Evolutionary conservation across 2,329 filamentous ascomycete genomes (phyloP).

Genomic region (Penicillium sp.): DNA sequence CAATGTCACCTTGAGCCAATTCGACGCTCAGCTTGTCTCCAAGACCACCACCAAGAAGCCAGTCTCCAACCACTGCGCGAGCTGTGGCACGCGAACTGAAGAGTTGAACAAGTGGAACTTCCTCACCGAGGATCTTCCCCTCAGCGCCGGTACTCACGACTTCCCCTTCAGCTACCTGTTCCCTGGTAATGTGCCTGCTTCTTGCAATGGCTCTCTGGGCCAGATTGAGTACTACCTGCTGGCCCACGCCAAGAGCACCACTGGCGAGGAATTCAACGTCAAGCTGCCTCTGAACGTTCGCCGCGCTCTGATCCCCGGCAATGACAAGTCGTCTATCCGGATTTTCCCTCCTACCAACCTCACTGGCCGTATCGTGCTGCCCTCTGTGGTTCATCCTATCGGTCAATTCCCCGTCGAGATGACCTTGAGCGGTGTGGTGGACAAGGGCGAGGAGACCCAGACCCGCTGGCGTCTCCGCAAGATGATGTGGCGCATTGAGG

Average conservation of each 20-base stretch:
- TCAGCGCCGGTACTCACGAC: constrained; percentile 62
- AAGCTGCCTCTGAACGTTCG: constrained; percentile 70
- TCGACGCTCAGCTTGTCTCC: constrained; percentile 71
- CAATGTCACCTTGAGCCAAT: constrained; percentile 66
- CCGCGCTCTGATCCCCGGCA: constrained; percentile 75
- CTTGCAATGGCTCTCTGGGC: constrained; percentile 71
- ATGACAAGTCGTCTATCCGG: constrained; percentile 84
- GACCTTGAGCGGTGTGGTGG: constrained; percentile 82
- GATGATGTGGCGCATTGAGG: constrained; percentile 89
- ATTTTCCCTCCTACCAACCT: constrained; percentile 97
- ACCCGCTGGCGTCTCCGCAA: constrained; percentile 89
- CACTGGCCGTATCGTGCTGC: constrained; percentile 78
- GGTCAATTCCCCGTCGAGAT: constrained; percentile 77
- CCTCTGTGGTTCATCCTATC: constrained; percentile 81
- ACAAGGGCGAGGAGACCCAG: constrained; percentile 65
- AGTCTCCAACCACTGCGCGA: constrained; percentile 73
- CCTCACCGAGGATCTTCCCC: constrained; percentile 53
- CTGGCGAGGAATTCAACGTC: constrained; percentile 64
- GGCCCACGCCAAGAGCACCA: constrained; percentile 63
- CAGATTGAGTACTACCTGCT: constrained; percentile 77
- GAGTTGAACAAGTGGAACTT: constrained; percentile 80
- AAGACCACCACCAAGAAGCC: constrained; percentile 78
- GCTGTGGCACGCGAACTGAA: constrained; percentile 70
- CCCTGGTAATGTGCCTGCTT: constrained; percentile 80
- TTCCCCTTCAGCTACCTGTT: constrained; percentile 90